Conservation (phyloP, 176 grass and related monocot species). For the Triticum dicoccoides region DNA sequence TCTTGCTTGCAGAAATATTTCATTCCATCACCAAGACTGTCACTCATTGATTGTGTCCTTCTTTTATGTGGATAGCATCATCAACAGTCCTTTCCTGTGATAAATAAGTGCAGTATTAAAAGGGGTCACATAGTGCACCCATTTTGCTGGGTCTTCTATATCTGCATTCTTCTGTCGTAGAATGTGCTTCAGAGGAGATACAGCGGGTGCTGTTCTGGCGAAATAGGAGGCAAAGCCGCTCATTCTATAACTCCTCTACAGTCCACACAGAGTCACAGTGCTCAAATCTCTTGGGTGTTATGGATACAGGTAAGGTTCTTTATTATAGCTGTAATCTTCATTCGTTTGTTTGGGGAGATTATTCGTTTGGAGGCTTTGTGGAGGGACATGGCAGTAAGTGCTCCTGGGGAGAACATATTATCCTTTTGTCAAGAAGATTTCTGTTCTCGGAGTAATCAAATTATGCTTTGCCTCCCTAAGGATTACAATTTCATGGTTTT, state of each 20-base stretch:
- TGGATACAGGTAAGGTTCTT: slow-evolving; percentile 47
- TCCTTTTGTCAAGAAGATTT: not conserved
- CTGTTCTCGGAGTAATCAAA: not conserved
- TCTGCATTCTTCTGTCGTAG: slow-evolving; percentile 17
- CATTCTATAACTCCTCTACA: slow-evolving; percentile 20
- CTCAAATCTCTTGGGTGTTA: slow-evolving; percentile 4
- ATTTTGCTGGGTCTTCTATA: slow-evolving; percentile 16
- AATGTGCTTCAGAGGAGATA: not conserved
- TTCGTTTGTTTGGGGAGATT: not conserved
- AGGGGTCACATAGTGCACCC: not conserved
- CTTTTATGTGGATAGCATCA: slow-evolving; percentile 26
- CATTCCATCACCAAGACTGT: slow-evolving; percentile 24
- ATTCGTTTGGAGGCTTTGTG: not conserved
- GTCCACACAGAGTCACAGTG: not conserved
- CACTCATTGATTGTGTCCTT: slow-evolving; percentile 12
- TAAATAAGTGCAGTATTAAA: slow-evolving; percentile 11
- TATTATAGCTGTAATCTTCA: not conserved
- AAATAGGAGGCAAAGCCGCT: slow-evolving; percentile 11
- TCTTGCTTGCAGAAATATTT: slow-evolving; percentile 16
- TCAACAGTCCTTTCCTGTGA: slow-evolving; percentile 5
- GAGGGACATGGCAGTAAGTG: slow-evolving; percentile 1
- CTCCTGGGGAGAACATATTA: not conserved
- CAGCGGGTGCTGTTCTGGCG: not conserved
- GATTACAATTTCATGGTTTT: not conserved
- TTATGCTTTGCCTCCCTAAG: not conserved